phyloP scores from a whole-genome alignment of 2,329 filamentous ascomycete species.

The Leptographium lundbergii region DNA sequence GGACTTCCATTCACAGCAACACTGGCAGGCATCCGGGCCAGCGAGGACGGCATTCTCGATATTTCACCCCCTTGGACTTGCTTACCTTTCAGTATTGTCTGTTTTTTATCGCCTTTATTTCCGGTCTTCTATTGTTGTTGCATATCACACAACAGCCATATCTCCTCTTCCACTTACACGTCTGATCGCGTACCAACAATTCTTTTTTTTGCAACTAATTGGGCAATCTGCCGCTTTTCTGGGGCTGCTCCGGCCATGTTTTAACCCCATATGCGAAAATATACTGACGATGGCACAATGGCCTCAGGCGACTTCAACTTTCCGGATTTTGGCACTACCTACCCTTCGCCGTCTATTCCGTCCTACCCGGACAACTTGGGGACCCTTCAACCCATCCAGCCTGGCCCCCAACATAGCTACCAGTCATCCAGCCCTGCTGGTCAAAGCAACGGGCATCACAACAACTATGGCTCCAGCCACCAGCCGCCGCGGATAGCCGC shows the following conservation, averaged over 20 bases:
- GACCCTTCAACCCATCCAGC: constrained; percentile 37
- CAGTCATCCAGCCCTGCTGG: constrained; percentile 14
- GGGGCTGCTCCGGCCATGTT: constrained; percentile 5
- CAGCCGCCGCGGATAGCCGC: constrained; percentile 14
- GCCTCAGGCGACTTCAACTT: constrained; percentile 46
- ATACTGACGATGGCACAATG: constrained; percentile 34
- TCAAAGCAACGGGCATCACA: constrained; percentile 21
- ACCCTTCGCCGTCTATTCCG: constrained; percentile 36
- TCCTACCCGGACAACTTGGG: constrained; percentile 29
- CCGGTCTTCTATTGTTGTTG: background rate
- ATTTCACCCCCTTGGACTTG: background rate
- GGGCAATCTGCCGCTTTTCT: constrained; percentile 11
- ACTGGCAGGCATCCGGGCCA: background rate
- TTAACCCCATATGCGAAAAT: constrained; percentile 2
- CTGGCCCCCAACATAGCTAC: constrained; percentile 35
- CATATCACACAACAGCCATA: background rate
- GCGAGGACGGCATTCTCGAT: background rate
- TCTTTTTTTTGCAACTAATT: constrained; percentile 2
- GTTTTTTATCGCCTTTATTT: background rate
- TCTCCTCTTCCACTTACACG: background rate
- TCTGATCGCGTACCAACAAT: background rate
- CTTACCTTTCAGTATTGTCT: background rate
- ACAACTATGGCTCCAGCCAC: constrained; percentile 16
- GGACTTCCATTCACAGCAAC: background rate
- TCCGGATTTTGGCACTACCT: constrained; percentile 39